Evolutionary conservation across 2,329 filamentous ascomycete species (phyloP), one percentile per base, ranked within the genome.

Genomic region (Lachnellula hyalina): DNA sequence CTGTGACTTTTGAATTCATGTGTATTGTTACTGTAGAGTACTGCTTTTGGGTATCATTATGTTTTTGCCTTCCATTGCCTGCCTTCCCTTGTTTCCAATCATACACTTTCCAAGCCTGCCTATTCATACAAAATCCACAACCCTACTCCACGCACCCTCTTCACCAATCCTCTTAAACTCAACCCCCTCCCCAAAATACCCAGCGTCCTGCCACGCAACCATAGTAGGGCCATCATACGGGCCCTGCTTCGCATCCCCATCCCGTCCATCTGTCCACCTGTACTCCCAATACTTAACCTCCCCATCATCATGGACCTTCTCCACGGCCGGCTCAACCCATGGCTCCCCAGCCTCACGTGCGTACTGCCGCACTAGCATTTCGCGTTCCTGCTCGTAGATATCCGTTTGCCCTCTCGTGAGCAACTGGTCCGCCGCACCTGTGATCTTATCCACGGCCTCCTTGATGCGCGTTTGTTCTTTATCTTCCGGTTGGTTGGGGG

Each of bases 131-230:
- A 70, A 70, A 51, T 68, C 66, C 51, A 68, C 66, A 19, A 66
- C 59, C 38, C 68, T 55, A 49, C 62, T 64, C 67, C 68, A 70
- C 21, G 72, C 75, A 23, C 65, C 64, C 23, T 79, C 78, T 46
- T 79, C 76, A 11, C 80, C 82, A 6, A 74, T 79, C 57, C 73
- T 76, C 60, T 84, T 80, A 65, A 93, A 92, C 68, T 92, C 93
- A 23, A 96, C 90, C 0, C 89, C 90, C 60, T 94, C 87, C 12
- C 85, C 87, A 72, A 99, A 99, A 70, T 97, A 97, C 2, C 94
- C 94, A 23, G 90, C 90, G 59, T 89, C 84, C 63, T 87, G 84
- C 94, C 94, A 99, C 2, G 89, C 88, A 65, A 85, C 83, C 94
- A 99, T 97, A 38, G 87, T 93, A 5, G 79, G 71, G 7, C 80